Evolutionary conservation across 2,329 filamentous ascomycete species (phyloP).

Genomic region (Sporothrix brasiliensis): DNA sequence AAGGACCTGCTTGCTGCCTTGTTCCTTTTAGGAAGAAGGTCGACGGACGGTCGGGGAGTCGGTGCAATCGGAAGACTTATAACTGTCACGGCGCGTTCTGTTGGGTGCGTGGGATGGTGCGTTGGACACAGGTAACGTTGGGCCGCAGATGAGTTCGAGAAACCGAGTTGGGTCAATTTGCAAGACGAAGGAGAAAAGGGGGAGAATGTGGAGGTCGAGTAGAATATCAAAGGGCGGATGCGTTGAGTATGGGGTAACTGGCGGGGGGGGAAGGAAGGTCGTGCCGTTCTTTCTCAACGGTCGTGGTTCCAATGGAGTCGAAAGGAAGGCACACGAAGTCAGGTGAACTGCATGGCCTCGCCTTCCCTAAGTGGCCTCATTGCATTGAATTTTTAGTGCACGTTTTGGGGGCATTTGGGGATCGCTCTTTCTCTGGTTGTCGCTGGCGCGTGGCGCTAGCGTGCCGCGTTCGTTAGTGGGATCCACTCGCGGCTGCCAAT

Average conservation of each 20-base stretch:
- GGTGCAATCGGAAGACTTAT: slow-evolving; percentile 35
- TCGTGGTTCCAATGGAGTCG: slow-evolving; percentile 32
- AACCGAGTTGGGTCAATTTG: slow-evolving; percentile 35
- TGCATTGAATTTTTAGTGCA: slow-evolving; percentile 20
- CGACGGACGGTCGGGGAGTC: slow-evolving; percentile 32
- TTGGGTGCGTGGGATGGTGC: slow-evolving; percentile 13
- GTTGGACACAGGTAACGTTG: slow-evolving; percentile 33
- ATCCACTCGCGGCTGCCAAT: slow-evolving; percentile 37
- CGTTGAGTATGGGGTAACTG: slow-evolving; percentile 15
- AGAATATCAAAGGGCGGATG: background rate
- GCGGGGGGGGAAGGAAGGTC: slow-evolving; percentile 19
- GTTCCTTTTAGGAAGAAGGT: slow-evolving; percentile 30
- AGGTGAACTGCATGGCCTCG: slow-evolving; percentile 37
- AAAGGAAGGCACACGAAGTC: slow-evolving; percentile 35
- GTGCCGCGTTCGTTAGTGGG: slow-evolving; percentile 13
- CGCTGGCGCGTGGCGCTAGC: slow-evolving; percentile 25
- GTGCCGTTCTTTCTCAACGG: slow-evolving; percentile 22
- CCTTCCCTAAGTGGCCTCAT: slow-evolving; percentile 26
- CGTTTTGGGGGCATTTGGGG: background rate
- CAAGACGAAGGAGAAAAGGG: slow-evolving; percentile 16
- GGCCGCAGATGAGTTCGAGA: slow-evolving; percentile 37
- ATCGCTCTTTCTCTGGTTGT: background rate
- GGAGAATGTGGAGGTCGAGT: background rate
- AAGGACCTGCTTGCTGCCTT: slow-evolving; percentile 23
- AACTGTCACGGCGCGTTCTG: slow-evolving; percentile 30